Base-by-base conservation (phyloP, 768 basidiomycete genomes). In the Cystofilobasidium macerans region DNA sequence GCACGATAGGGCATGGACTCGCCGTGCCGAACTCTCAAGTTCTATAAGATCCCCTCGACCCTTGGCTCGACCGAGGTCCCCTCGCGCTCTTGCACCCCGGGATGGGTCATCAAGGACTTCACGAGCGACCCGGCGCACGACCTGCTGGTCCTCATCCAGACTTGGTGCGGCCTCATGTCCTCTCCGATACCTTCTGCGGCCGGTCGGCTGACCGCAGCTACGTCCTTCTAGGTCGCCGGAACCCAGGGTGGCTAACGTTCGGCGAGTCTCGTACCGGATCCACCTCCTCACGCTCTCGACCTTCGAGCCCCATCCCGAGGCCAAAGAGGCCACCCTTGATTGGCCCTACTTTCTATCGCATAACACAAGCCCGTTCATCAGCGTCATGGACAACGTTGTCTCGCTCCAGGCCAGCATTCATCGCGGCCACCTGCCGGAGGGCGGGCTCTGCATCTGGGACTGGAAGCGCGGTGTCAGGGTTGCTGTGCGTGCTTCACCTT, bases 61-160 rank as follows among this genome's bases (percentile, higher is more conserved):
- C n/a, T 47, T 14, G 65, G 65, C n/a, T 42, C 62, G 24, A 61
- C 65, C 36, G 60, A 61, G n/a, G 65, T 67, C 28, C 61, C 56
- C 35, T 45, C 48, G 14, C 26, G 59, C 12, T 28, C 35, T 5
- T 67, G 60, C 53, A 42, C 60, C 11, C 65, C 65, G 2, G 65
- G 65, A 5, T 61, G 36, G 28, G 26, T 28, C 26, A 67, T 67
- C 60, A 67, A 67, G 32, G 65, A 67, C 35, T 67, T 67, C 42
- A 61, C 65, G 26, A 57, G 48, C 58, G 65, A 67, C 30, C 65
- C 65, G 18, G 53, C 65, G 2, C 65, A 67, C 33, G 65, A 67
- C 20, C 65, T 66, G 11, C 65, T 66, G 13, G 48, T 60, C 28
- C 51, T 66, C 26, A 66, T 66, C 42, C 57, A 66, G 53, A 43